Evolutionary conservation across 2,329 filamentous ascomycete genomes (phyloP), one percentile per base, ranked within the genome.

Genomic region (Purpureocillium lavendulum): DNA sequence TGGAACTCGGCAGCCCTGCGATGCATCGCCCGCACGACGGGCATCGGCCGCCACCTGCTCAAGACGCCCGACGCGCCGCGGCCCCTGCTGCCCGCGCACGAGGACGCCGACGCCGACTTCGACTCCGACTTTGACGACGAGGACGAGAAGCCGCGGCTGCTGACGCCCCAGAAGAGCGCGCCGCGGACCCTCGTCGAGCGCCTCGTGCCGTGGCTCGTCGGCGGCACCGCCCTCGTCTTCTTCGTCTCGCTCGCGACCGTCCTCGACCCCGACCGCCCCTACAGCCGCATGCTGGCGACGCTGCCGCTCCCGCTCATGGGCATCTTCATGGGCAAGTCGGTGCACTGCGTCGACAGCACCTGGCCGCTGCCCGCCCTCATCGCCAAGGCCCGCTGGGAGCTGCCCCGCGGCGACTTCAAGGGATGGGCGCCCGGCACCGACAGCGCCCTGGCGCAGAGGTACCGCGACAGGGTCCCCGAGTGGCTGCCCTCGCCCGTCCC

Each of bases 351-450:
- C 7, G 49, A 46, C 4, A 58, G 52, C 29, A 39, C 44, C 4
- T 60, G 56, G 48, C 57, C 58, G 0, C 44, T 60, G 15, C 57
- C 56, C 2, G 44, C 53, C 2, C 46, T 61, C 2, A 36, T 60
- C 15, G 37, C 45, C 15, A 47, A 46, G 10, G 28, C 35, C 4
- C 40, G 28, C 7, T 61, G 57, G 56, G 51, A 54, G 17, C 24
- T 49, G 5, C 45, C 55, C 3, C 36, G 43, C 2, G 56, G 54
- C 2, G 40, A 56, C 14, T 60, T 56, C 41, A 61, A 53, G 42
- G 58, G 58, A 7, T 61, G 58, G 58, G 56, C 56, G 0, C 57
- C 58, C 4, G 46, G 50, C 3, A 13, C 31, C 3, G 40, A 49
- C 33, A 59, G 52, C 34, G 35, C 48, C 14, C 39, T 55, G 3